Percentiles rank a stretch among this genome's conserved stretches.
phyloP scores from a whole-genome alignment of 139 green algal genomes.

The Chlamydomonas sphaeroides region DNA sequence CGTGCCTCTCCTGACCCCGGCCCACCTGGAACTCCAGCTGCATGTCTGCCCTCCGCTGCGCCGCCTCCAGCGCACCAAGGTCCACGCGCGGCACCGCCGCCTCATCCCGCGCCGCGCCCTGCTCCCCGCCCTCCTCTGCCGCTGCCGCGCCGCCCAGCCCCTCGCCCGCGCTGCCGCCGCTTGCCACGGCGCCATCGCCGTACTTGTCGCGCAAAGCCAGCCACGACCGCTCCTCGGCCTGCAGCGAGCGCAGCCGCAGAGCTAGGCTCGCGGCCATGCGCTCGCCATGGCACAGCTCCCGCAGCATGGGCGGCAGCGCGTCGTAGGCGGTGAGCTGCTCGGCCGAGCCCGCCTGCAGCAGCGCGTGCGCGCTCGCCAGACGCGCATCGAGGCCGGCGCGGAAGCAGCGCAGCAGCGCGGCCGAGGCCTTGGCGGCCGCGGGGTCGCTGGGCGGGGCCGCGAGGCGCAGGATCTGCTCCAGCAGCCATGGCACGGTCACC shows the following conservation, averaged over 20 bases:
- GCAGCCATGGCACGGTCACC: background rate
- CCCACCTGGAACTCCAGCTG: slow-evolving; percentile 22
- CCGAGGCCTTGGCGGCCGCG: background rate
- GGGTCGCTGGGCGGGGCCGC: background rate
- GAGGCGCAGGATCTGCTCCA: background rate
- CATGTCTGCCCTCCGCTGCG: background rate
- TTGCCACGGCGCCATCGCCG: background rate
- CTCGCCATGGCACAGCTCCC: background rate
- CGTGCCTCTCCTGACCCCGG: too few relatives aligned
- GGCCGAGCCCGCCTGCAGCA: background rate
- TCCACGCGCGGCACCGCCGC: background rate
- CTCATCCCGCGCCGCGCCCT: background rate
- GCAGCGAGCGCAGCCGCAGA: background rate
- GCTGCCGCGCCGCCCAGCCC: background rate
- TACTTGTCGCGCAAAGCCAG: slow-evolving; percentile 15
- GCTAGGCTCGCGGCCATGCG: background rate
- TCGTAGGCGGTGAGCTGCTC: background rate
- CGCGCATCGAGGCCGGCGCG: background rate
- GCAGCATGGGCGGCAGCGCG: background rate
- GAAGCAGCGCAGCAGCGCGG: background rate
- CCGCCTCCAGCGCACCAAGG: background rate
- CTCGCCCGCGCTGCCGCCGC: too few relatives aligned
- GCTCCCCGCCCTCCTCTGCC: background rate
- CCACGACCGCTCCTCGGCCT: slow-evolving; percentile 18
- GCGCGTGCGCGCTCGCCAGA: background rate